Percentiles rank a stretch among this genome's conserved stretches.
Evolutionary conservation across 2,329 filamentous ascomycete species (phyloP).

Genomic region (Venturia asperata): DNA sequence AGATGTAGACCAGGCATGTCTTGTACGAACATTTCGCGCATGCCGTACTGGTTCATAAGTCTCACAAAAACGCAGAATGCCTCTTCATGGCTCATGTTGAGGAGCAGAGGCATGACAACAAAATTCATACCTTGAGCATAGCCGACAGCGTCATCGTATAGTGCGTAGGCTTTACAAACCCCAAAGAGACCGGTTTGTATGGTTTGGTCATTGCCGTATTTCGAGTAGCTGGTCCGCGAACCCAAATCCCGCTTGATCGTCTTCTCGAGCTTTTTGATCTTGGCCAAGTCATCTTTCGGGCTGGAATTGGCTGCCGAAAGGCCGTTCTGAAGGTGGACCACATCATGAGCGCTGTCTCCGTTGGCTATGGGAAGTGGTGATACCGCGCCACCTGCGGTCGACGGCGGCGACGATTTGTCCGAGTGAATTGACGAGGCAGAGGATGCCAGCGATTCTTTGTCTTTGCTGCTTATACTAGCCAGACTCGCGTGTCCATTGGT

Average conservation of each 20-base stretch:
- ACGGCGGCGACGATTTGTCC: conserved; percentile 48
- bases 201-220: conserved; percentile 83
- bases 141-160: conserved; percentile 89
- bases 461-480: conserved; percentile 48
- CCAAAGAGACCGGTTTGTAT: conserved; percentile 92
- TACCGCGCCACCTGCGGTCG: conserved; percentile 29
- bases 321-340: conserved; percentile 57
- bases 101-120: conserved; percentile 88
- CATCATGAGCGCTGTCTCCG: conserved; percentile 48
- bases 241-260: conserved; percentile 85
- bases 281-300: conserved; percentile 66
- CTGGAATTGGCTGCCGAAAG: conserved; percentile 63
- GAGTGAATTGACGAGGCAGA: conserved; percentile 83
- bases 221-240: conserved; percentile 89
- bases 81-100: conserved; percentile 89
- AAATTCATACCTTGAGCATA: conserved; percentile 99
- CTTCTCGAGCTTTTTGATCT: conserved; percentile 80
- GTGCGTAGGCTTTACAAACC: conserved; percentile 92
- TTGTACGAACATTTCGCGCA: conserved; percentile 86
- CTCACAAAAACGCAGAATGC: conserved; percentile 89
- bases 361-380: conserved; percentile 42
- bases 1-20: conserved; percentile 96
- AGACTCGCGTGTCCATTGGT: conserved; percentile 39
- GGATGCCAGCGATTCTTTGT: conserved; percentile 62
- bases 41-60: conserved; percentile 91